phyloP scores from a whole-genome alignment of 2,329 filamentous ascomycete species.

The Thelonectria rubi region DNA sequence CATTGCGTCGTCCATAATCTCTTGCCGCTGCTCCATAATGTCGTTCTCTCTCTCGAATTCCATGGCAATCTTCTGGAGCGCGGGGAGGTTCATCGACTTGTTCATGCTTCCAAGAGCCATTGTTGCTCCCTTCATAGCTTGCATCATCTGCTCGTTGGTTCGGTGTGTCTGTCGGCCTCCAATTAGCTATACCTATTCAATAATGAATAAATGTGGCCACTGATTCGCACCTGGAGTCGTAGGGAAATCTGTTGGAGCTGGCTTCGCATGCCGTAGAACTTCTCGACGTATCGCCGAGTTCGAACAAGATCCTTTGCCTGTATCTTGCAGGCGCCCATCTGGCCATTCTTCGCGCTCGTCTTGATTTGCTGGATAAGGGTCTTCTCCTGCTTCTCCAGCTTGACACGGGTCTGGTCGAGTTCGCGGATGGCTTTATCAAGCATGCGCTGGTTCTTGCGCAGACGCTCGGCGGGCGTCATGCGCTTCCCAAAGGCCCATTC shows the following conservation, averaged over 20 bases:
- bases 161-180: slow-evolving; percentile 77
- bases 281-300: slow-evolving; percentile 93
- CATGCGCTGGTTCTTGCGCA: slow-evolving; percentile 93
- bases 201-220: not conserved
- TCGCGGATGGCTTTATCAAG: slow-evolving; percentile 98
- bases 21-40: slow-evolving; percentile 98
- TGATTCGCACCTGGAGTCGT: slow-evolving; percentile 78
- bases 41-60: slow-evolving; percentile 99
- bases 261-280: slow-evolving; percentile 98
- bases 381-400: slow-evolving; percentile 99
- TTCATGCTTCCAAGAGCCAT: slow-evolving; percentile 96
- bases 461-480: slow-evolving; percentile 93
- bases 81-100: slow-evolving; percentile 94
- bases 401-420: slow-evolving; percentile 91
- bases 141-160: slow-evolving; percentile 99
- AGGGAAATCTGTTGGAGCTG: slow-evolving; percentile 96
- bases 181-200: slow-evolving; percentile 26
- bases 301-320: slow-evolving; percentile 97
- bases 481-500: slow-evolving; percentile 99
- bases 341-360: slow-evolving; percentile 96
- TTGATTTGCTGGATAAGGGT: slow-evolving; percentile 96
- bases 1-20: slow-evolving; percentile 99
- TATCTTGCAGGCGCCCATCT: slow-evolving; percentile 98
- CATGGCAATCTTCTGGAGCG: slow-evolving; percentile 95
- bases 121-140: slow-evolving; percentile 98